phyloP scores from a whole-genome alignment of 257 asterid species.

The Rauvolfia tetraphylla region DNA sequence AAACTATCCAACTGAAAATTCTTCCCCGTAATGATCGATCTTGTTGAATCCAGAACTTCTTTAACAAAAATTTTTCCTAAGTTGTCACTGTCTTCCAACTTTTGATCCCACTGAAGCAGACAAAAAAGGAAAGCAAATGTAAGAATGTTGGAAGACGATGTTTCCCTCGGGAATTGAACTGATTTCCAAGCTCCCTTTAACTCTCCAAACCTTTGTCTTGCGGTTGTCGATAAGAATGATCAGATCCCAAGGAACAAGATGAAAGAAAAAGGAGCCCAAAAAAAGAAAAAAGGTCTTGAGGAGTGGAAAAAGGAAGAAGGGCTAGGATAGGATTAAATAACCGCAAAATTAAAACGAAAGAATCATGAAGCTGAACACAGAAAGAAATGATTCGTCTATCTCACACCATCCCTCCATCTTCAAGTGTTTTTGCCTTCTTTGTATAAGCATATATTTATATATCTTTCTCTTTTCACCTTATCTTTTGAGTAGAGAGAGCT shows the following conservation, averaged over 20 bases:
- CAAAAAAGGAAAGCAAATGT: slow-evolving; percentile 15
- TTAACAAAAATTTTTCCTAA: not conserved
- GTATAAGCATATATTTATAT: not conserved
- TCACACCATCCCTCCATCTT: slow-evolving; percentile 1
- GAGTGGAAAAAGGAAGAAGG: slow-evolving; percentile 12
- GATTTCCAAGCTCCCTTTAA: not conserved
- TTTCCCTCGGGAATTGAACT: slow-evolving; percentile 58
- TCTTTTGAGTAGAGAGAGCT: slow-evolving; percentile 27
- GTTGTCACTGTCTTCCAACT: slow-evolving; percentile 21
- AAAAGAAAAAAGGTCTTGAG: not conserved
- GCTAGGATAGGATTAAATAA: slow-evolving; percentile 2
- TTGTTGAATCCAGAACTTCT: slow-evolving; percentile 13
- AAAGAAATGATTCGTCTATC: slow-evolving; percentile 2
- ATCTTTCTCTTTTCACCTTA: slow-evolving; percentile 31
- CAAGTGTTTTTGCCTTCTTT: slow-evolving; percentile 9
- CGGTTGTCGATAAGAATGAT: slow-evolving; percentile 31
- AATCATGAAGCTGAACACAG: slow-evolving; percentile 1
- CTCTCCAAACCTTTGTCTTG: slow-evolving; percentile 24
- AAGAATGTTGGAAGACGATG: slow-evolving; percentile 19
- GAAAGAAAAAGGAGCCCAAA: not conserved
- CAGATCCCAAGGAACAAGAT: slow-evolving; percentile 43
- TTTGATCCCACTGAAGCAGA: slow-evolving; percentile 26
- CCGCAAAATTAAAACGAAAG: not conserved
- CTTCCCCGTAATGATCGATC: slow-evolving; percentile 15
- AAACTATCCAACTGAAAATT: slow-evolving; percentile 13